phyloP scores from a whole-genome alignment of 176 grass and related monocot genomes.

The Hordeum vulgare region DNA sequence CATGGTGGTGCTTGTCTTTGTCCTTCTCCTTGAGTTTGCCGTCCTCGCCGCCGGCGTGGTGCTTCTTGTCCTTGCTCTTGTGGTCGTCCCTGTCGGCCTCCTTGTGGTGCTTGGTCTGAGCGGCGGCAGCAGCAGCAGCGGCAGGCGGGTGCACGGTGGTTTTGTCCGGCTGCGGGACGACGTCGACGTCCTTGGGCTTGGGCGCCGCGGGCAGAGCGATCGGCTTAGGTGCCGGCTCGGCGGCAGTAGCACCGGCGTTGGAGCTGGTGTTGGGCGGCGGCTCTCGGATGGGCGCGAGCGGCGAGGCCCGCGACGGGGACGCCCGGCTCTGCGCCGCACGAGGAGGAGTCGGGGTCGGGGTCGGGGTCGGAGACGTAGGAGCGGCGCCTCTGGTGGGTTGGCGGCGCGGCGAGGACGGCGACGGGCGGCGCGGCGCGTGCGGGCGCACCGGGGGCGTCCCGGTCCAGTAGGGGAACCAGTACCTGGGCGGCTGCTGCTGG shows the following conservation, averaged over 20 bases:
- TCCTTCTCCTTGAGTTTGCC: too few relatives aligned
- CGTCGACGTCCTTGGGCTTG: not conserved
- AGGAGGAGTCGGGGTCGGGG: not conserved
- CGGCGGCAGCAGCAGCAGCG: not conserved
- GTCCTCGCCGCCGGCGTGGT: not conserved
- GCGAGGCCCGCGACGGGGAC: too few relatives aligned
- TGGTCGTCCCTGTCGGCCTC: not conserved
- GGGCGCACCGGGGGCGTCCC: not conserved
- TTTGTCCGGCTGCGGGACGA: not conserved
- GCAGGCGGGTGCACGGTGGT: too few relatives aligned
- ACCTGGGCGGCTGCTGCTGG: slow-evolving; percentile 13
- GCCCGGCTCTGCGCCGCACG: too few relatives aligned
- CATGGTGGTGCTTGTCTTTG: too few relatives aligned
- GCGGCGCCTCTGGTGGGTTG: not conserved
- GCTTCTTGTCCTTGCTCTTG: not conserved
- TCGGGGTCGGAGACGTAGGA: slow-evolving; percentile 22
- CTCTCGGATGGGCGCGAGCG: too few relatives aligned
- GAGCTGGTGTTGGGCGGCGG: not conserved
- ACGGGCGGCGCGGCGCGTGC: not conserved
- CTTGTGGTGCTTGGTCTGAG: not conserved
- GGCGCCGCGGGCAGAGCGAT: not conserved
- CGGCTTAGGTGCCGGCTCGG: not conserved
- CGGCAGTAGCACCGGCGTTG: not conserved
- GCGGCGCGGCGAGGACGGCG: not conserved
- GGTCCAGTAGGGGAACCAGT: slow-evolving; percentile 39